Conservation (phyloP, 345 rosid species). For the Lepidium aucheri region DNA sequence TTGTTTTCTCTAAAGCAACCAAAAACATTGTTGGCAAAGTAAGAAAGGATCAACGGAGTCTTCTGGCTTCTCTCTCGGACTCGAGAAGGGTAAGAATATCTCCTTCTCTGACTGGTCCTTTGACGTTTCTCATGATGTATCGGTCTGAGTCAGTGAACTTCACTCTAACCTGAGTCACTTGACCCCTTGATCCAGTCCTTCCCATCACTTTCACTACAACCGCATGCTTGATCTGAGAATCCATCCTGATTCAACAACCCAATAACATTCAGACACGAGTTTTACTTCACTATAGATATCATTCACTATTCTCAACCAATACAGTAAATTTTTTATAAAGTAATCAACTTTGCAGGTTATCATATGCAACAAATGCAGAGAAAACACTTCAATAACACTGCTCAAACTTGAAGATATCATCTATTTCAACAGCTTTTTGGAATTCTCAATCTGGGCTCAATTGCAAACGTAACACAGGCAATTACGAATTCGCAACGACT, state of each 20-base stretch:
- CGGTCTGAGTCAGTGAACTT: constrained; percentile 46
- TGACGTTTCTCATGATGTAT: constrained; percentile 12
- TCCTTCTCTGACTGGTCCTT: constrained; percentile 30
- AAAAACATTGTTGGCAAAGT: not conserved
- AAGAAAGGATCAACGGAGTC: constrained; percentile 22
- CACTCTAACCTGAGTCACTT: constrained; percentile 85
- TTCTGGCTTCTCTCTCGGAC: constrained; percentile 36
- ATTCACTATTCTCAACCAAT: not conserved
- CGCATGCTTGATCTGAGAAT: constrained; percentile 65
- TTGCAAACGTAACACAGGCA: not conserved
- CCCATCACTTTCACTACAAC: constrained; percentile 87
- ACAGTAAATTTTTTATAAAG: not conserved
- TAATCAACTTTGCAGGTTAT: not conserved
- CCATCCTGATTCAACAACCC: constrained; percentile 42
- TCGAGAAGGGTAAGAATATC: constrained; percentile 31
- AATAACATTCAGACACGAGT: not conserved
- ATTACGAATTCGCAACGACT: not conserved
- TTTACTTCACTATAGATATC: not conserved
- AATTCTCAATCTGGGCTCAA: not conserved
- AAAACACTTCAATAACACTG: not conserved
- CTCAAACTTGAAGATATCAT: not conserved
- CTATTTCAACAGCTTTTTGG: not conserved
- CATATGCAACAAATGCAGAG: no score
- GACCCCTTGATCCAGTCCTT: constrained; percentile 81
- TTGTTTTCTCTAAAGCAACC: not conserved